Conservation (phyloP, 495 filamentous ascomycete genomes). For the Hyaloscypha bicolor region DNA sequence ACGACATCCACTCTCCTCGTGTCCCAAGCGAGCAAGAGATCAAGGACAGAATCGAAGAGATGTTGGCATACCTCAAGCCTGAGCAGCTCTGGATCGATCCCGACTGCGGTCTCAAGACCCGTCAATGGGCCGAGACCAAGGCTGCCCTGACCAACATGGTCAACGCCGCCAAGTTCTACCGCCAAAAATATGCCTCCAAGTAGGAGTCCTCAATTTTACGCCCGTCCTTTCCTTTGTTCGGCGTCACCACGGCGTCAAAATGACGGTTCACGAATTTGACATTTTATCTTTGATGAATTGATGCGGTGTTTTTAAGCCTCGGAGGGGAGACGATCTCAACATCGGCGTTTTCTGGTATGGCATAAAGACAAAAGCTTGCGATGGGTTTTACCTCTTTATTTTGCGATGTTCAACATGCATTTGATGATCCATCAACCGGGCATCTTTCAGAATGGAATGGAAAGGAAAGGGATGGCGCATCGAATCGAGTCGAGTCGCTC, state of each 20-base stretch:
- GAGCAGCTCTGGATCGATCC: constrained; percentile 99
- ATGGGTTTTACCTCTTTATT: constrained; percentile 36
- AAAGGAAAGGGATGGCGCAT: not conserved
- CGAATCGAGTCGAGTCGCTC: constrained; percentile 5
- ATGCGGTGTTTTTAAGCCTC: constrained; percentile 32
- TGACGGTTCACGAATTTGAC: constrained; percentile 17
- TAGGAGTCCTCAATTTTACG: constrained; percentile 16
- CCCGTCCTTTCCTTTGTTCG: constrained; percentile 22
- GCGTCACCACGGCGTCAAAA: constrained; percentile 11
- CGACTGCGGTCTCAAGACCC: constrained; percentile 98
- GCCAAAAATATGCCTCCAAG: constrained; percentile 74
- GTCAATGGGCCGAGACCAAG: constrained; percentile 96
- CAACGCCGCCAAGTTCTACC: constrained; percentile 94
- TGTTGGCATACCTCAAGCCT: constrained; percentile 90
- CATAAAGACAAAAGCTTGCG: constrained; percentile 39
- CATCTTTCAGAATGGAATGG: constrained; percentile 30
- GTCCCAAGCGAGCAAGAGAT: constrained; percentile 94
- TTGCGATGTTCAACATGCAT: constrained; percentile 37
- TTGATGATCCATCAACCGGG: constrained; percentile 49
- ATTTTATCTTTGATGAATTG: not conserved
- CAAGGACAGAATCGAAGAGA: constrained; percentile 94
- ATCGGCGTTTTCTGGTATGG: constrained; percentile 50
- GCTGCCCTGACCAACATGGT: constrained; percentile 91
- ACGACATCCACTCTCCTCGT: constrained; percentile 99
- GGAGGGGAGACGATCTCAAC: constrained; percentile 48